Evolutionary conservation across 257 asterid species (phyloP).

Genomic region (Penstemon eatonii): DNA sequence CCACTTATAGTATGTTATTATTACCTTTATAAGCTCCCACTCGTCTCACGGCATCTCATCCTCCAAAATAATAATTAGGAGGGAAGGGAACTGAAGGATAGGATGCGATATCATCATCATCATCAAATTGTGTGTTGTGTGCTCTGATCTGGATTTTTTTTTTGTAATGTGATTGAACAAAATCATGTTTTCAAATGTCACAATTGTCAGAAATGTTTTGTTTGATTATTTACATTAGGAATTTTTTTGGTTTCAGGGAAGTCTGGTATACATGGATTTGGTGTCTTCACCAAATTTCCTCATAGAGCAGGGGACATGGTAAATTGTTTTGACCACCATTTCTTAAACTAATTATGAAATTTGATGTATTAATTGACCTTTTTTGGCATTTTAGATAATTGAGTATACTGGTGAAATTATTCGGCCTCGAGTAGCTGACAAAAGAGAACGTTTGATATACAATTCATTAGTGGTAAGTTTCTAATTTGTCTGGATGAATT

Average conservation of each 20-base stretch:
- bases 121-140: background rate
- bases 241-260: conserved; percentile 61
- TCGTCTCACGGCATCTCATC: background rate
- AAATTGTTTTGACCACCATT: conserved; percentile 32
- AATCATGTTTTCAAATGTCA: background rate
- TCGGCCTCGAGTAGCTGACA: conserved; percentile 90
- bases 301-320: conserved; percentile 99
- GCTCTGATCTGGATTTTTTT: background rate
- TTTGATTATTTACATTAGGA: conserved; percentile 26
- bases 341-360: conserved; percentile 19
- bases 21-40: background rate
- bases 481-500: conserved; percentile 27
- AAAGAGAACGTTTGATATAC: conserved; percentile 86
- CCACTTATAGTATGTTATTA: conserved; percentile 4
- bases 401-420: conserved; percentile 95
- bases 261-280: conserved; percentile 95
- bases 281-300: conserved; percentile 80
- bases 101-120: background rate
- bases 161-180: background rate
- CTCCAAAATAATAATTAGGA: background rate
- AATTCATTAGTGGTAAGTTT: conserved; percentile 89
- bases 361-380: conserved; percentile 15
- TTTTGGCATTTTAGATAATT: conserved; percentile 55
- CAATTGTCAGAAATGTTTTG: conserved; percentile 15
- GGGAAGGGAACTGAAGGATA: conserved; percentile 8